Base-by-base conservation (phyloP, 805 yeast species). In the Saccharomycopsis sp. region DNA sequence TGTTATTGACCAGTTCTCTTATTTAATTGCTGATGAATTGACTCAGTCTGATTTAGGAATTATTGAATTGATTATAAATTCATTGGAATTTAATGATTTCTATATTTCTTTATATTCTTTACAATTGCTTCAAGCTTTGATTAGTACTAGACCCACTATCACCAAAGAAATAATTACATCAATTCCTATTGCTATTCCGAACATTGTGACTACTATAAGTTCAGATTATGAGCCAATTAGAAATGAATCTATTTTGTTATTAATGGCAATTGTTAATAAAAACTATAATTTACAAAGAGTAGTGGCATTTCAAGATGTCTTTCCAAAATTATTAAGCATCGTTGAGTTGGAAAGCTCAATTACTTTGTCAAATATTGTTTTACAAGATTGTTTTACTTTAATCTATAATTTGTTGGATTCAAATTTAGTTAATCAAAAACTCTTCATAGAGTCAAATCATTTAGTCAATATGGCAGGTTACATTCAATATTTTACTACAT, bases 11-110 rank as follows among this genome's bases (percentile, higher is more conserved):
- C 94, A 86, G 52, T 83, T 92, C 49, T 83, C 96, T 1, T 61
- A 88, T 41, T 88, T 96, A 95, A 83, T 92, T 25, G 86, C 97
- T 0, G 98, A 92, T 59, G 96, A 86, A 52, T 64, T 92, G 51
- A 81, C 88, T 1, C 88, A 83, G 60, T 61, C 66, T 9, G 40
- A 47, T 6, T 44, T 51, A 10, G 69, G 70, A 34, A 63, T 72
- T 12, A 54, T 70, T 14, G 63, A 69, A 15, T 53, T 70, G 19
- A 56, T 79, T 5, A 60, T 72, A 18, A 74, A 78, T 20, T 56
- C 79, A 6, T 63, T 70, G 20, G 66, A 65, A 20, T 64, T 67
- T 40, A 62, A 63, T 13, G 89, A 85, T 53, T 85, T 86, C 54
- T 94, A 85, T 57, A 70, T 80, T 31, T 70, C 81, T 42, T 64